phyloP scores from a whole-genome alignment of 331 rosid species.

The Stylosanthes scabra region DNA sequence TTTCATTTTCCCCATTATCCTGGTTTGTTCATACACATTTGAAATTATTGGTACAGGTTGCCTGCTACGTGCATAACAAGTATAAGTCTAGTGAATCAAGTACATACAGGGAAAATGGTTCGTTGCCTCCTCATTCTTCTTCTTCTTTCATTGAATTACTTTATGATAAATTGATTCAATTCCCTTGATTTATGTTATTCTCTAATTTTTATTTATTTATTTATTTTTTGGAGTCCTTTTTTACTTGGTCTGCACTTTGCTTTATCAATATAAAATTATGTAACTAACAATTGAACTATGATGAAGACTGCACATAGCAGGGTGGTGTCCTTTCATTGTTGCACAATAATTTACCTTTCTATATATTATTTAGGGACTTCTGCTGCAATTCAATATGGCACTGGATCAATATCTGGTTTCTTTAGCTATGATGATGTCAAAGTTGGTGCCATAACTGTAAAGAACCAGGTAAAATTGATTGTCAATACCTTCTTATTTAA shows the following conservation, averaged over 20 bases:
- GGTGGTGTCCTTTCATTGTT: neutral
- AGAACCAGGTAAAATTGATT: conserved; percentile 66
- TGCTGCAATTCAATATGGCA: conserved; percentile 82
- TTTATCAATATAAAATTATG: neutral
- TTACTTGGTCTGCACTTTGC: neutral
- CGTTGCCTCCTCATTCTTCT: conserved; percentile 40
- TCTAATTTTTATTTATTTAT: no score
- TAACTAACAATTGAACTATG: neutral
- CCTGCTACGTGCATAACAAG: conserved; percentile 78
- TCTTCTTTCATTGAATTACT: neutral
- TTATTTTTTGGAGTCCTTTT: neutral
- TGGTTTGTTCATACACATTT: conserved; percentile 23
- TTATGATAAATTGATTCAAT: neutral
- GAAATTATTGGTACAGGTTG: conserved; percentile 59
- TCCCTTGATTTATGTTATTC: neutral
- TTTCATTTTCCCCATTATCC: neutral
- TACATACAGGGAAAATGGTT: conserved; percentile 74
- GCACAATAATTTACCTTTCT: conserved; percentile 15
- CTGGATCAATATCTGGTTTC: conserved; percentile 82
- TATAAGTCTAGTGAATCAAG: conserved; percentile 68
- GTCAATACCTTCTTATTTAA: neutral
- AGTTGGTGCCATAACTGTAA: conserved; percentile 69
- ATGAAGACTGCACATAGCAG: neutral
- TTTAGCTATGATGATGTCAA: conserved; percentile 69
- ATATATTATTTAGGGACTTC: conserved; percentile 59